Conservation (phyloP, 495 filamentous ascomycete species). For the Entonaema liquescens region DNA sequence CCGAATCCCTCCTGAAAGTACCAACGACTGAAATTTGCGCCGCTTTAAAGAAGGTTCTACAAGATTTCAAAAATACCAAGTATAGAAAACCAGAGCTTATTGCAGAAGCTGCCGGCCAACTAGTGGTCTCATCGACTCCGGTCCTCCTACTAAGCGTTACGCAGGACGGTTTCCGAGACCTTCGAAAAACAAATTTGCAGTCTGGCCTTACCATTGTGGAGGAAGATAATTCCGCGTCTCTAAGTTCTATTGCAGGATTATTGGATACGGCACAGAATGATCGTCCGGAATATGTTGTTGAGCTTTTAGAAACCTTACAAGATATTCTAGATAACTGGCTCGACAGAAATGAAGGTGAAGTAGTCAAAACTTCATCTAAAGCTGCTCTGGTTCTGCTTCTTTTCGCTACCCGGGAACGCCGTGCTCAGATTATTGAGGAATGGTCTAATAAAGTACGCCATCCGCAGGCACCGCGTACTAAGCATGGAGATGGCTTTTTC, state of each 20-base stretch:
- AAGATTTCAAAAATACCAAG: slow-evolving; percentile 48
- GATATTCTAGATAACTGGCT: slow-evolving; percentile 52
- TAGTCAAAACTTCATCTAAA: slow-evolving; percentile 52
- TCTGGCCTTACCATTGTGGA: slow-evolving; percentile 25
- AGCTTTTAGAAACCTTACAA: slow-evolving; percentile 34
- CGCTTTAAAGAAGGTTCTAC: slow-evolving; percentile 45
- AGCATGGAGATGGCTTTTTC: slow-evolving; percentile 53
- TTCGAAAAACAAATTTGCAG: slow-evolving; percentile 3
- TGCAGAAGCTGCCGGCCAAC: slow-evolving; percentile 67
- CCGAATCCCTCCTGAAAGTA: slow-evolving; percentile 14
- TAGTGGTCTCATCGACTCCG: slow-evolving; percentile 60
- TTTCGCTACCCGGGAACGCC: slow-evolving; percentile 42
- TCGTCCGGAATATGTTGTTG: slow-evolving; percentile 26
- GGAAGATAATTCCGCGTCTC: slow-evolving; percentile 5
- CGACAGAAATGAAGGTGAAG: slow-evolving; percentile 52
- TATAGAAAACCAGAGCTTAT: slow-evolving; percentile 74
- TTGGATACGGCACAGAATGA: slow-evolving; percentile 12
- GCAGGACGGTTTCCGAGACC: not conserved
- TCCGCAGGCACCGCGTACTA: slow-evolving; percentile 41
- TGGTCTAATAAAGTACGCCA: slow-evolving; percentile 51
- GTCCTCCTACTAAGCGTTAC: slow-evolving; percentile 42
- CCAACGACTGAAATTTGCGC: slow-evolving; percentile 24
- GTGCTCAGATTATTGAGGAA: slow-evolving; percentile 45
- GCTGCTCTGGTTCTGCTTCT: slow-evolving; percentile 53
- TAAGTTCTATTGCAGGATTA: slow-evolving; percentile 17